Conservation (phyloP, 495 filamentous ascomycete genomes). For the Penicillium pulvis region DNA sequence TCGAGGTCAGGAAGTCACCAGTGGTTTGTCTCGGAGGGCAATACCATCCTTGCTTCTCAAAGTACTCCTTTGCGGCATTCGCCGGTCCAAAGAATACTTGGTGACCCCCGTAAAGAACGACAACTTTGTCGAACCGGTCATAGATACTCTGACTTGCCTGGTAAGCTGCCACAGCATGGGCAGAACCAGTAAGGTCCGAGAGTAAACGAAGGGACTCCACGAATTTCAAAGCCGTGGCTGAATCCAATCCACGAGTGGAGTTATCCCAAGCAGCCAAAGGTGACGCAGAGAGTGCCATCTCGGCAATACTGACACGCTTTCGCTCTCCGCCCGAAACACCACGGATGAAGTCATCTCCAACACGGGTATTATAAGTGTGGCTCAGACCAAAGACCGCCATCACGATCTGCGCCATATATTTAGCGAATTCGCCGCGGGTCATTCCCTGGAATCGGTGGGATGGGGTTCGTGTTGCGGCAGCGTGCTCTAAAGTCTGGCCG, state of each 20-base stretch:
- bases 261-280: slow-evolving; percentile 82
- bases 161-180: slow-evolving; percentile 80
- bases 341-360: slow-evolving; percentile 79
- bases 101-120: slow-evolving; percentile 63
- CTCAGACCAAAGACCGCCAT: slow-evolving; percentile 79
- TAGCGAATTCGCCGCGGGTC: slow-evolving; percentile 41
- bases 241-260: slow-evolving; percentile 74
- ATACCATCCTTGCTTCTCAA: slow-evolving; percentile 68
- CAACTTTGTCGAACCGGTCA: slow-evolving; percentile 60
- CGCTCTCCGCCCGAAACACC: slow-evolving; percentile 83
- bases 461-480: slow-evolving; percentile 63
- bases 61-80: slow-evolving; percentile 60
- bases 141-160: slow-evolving; percentile 89
- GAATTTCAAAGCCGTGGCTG: slow-evolving; percentile 78
- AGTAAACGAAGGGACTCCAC: slow-evolving; percentile 66
- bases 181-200: slow-evolving; percentile 65
- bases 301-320: slow-evolving; percentile 82
- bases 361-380: slow-evolving; percentile 74
- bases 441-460: slow-evolving; percentile 43
- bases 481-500: slow-evolving; percentile 76
- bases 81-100: slow-evolving; percentile 68
- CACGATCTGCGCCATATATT: slow-evolving; percentile 59
- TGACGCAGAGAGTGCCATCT: slow-evolving; percentile 62
- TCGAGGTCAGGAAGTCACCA: slow-evolving; percentile 78
- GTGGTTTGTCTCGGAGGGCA: slow-evolving; percentile 75